Conservation (phyloP, 2,329 filamentous ascomycete species). For the Fusarium guadeloupense region DNA sequence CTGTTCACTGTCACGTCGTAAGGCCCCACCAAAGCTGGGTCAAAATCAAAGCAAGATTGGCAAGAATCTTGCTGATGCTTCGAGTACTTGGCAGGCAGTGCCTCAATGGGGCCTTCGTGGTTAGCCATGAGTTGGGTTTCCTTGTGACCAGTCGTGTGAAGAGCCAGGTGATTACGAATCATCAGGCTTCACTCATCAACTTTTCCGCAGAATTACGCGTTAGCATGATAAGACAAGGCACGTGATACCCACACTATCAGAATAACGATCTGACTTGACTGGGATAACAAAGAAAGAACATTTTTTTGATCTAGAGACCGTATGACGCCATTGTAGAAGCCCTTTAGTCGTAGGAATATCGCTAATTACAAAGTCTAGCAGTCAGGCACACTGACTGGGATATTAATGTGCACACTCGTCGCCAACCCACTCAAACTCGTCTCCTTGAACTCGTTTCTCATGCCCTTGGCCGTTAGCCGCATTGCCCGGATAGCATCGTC, state of each 20-base stretch:
- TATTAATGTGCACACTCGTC: constrained; percentile 60
- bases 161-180: too few species aligned
- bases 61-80: background rate
- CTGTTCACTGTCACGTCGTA: constrained; percentile 8
- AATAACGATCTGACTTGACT: constrained; percentile 5
- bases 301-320: constrained; percentile 4
- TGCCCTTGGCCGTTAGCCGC: constrained; percentile 60
- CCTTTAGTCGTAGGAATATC: constrained; percentile 15
- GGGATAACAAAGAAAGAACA: background rate
- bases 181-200: too few species aligned
- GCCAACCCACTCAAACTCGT: constrained; percentile 60
- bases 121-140: too few species aligned
- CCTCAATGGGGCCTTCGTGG: too few species aligned
- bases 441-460: constrained; percentile 64
- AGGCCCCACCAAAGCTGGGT: background rate
- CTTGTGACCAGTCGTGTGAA: too few species aligned
- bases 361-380: constrained; percentile 46
- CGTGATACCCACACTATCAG: constrained; percentile 18
- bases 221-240: background rate
- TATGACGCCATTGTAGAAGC: constrained; percentile 1
- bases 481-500: constrained; percentile 62
- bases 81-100: background rate
- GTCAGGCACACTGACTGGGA: constrained; percentile 62
- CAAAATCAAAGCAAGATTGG: constrained; percentile 17
- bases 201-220: too few species aligned